Percentiles rank a stretch among this genome's conserved stretches.
These are phyloP conservation scores for carrot (Daucus carota) DNA, from an alignment of 129 eudicot genomes.

Conservation along the genomic window DNA sequence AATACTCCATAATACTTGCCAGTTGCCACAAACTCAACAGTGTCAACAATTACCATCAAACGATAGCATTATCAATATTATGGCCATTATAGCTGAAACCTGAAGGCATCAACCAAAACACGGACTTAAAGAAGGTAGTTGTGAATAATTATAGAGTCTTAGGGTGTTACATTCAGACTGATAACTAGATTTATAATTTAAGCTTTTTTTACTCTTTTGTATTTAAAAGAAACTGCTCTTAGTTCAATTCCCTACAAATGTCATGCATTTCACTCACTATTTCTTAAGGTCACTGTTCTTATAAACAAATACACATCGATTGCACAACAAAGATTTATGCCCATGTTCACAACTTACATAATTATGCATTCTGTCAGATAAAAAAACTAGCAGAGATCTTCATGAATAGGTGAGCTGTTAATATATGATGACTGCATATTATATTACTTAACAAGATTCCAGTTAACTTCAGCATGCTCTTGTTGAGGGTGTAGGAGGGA, in stretches of 20 bases:
- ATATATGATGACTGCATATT: background rate
- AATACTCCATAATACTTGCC: background rate
- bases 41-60: background rate
- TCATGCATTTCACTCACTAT: background rate
- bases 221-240: background rate
- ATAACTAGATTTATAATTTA: background rate
- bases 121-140: background rate
- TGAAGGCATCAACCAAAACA: background rate
- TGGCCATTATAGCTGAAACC: background rate
- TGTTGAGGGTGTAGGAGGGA: background rate
- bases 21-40: background rate
- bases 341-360: background rate
- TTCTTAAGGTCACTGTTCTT: background rate
- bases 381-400: background rate
- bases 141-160: background rate
- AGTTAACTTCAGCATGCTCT: background rate
- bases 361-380: background rate
- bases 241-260: background rate
- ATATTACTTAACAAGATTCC: background rate
- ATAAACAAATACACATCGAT: background rate
- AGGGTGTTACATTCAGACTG: background rate
- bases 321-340: background rate
- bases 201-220: background rate
- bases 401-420: background rate
- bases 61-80: background rate